A percentile compares a stretch with the other conserved stretches of the same genome.
These are phyloP conservation scores for Ilex paraguariensis DNA, from an alignment of 305 asterid species.

Conservation along the genomic window DNA sequence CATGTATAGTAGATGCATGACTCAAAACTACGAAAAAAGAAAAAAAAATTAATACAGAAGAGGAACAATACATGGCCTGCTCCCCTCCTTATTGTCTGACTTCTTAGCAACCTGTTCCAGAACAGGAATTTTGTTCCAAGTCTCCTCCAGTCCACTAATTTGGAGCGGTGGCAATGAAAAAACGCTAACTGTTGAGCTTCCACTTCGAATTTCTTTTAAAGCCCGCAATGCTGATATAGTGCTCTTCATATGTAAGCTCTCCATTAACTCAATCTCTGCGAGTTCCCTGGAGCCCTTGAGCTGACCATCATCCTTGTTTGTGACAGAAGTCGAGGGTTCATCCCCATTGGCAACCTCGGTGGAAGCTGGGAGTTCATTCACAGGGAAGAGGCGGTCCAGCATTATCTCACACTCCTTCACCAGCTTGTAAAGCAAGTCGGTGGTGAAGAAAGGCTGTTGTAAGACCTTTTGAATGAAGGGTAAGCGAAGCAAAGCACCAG, in stretches of 20 bases:
- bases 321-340: no score
- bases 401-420: slow-evolving; percentile 69
- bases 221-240: slow-evolving; percentile 54
- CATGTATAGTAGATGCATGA: no score
- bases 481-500: slow-evolving; percentile 54
- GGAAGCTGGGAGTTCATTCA: slow-evolving; percentile 37
- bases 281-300: slow-evolving; percentile 50
- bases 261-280: slow-evolving; percentile 53
- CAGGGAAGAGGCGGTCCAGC: slow-evolving; percentile 46
- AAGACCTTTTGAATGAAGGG: slow-evolving; percentile 70
- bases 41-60: no score
- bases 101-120: slow-evolving; percentile 29
- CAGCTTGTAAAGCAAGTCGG: slow-evolving; percentile 52
- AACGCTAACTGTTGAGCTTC: slow-evolving; percentile 62
- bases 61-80: no score
- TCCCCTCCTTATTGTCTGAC: not conserved
- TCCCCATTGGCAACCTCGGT: slow-evolving; percentile 15
- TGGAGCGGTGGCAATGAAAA: slow-evolving; percentile 73
- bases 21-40: no score
- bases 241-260: slow-evolving; percentile 57
- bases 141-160: slow-evolving; percentile 25
- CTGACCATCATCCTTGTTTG: not conserved
- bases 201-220: slow-evolving; percentile 55
- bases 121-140: slow-evolving; percentile 27
- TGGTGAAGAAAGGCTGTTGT: slow-evolving; percentile 62